Evolutionary conservation across 768 basidiomycete genomes (phyloP).

Genomic region (Termitomyces sp.): DNA sequence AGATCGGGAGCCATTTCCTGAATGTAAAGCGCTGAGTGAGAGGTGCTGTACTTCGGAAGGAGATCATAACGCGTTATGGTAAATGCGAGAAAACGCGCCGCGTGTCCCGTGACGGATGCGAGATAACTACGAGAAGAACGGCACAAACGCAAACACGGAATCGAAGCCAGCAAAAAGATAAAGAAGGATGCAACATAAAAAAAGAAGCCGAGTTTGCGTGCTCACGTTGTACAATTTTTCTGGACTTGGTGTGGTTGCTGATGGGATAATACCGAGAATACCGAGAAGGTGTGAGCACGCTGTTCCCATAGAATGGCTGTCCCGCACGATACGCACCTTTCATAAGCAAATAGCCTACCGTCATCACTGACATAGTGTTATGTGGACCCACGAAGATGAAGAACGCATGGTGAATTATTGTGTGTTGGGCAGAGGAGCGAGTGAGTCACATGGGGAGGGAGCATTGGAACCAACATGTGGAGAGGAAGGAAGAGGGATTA

Average conservation of each 20-base stretch:
- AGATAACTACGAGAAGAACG: conserved; percentile 8
- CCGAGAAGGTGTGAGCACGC: conserved; percentile 12
- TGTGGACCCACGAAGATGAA: conserved; percentile 5
- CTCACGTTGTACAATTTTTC: conserved; percentile 53
- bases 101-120: conserved; percentile 15
- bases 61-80: conserved; percentile 4
- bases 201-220: conserved; percentile 15
- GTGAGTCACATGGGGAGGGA: conserved; percentile 9
- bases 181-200: conserved; percentile 1
- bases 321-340: conserved; percentile 42
- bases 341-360: conserved; percentile 57
- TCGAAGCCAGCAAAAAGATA: conserved; percentile 9
- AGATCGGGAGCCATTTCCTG: conserved; percentile 67
- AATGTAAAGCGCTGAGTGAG: conserved; percentile 11
- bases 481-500: not conserved
- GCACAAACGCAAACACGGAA: conserved; percentile 10
- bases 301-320: conserved; percentile 1
- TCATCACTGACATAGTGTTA: conserved; percentile 39
- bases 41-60: not conserved
- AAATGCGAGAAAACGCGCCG: conserved; percentile 6
- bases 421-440: not conserved
- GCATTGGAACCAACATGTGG: not conserved
- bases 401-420: conserved; percentile 6
- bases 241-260: conserved; percentile 52
- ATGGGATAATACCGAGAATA: conserved; percentile 12